Evolutionary conservation across 2,329 filamentous ascomycete genomes (phyloP).

Genomic region (Fusarium anguioides): DNA sequence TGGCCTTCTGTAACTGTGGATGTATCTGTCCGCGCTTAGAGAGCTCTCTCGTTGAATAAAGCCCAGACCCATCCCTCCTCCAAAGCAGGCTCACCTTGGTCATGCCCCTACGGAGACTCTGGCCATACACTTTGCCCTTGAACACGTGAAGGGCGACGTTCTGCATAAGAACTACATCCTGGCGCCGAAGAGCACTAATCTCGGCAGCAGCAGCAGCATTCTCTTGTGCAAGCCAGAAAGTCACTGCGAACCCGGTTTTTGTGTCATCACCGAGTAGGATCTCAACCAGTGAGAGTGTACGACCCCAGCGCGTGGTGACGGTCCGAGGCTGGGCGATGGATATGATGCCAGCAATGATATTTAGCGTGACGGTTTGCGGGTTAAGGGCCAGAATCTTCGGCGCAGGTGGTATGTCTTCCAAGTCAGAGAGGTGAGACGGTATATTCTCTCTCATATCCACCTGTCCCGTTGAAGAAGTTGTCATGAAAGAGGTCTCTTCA

Average conservation of each 20-base stretch:
- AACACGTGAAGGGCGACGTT: constrained; percentile 85
- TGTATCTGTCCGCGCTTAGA: constrained; percentile 48
- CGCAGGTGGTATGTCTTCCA: constrained; percentile 77
- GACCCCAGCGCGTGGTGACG: constrained; percentile 74
- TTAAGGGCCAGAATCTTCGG: constrained; percentile 72
- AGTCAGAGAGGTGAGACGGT: constrained; percentile 58
- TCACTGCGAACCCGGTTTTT: constrained; percentile 80
- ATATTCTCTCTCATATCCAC: constrained; percentile 37
- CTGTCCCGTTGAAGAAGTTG: constrained; percentile 49
- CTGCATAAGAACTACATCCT: constrained; percentile 82
- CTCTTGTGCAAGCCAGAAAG: constrained; percentile 77
- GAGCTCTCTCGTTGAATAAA: constrained; percentile 66
- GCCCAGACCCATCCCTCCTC: constrained; percentile 62
- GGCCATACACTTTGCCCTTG: constrained; percentile 81
- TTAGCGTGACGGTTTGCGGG: constrained; percentile 85
- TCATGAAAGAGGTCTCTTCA: constrained; percentile 53
- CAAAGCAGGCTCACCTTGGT: constrained; percentile 76
- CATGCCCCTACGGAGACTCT: constrained; percentile 78
- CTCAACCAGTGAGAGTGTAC: constrained; percentile 75
- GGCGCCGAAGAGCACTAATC: constrained; percentile 65
- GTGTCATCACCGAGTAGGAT: constrained; percentile 88
- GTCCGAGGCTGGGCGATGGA: constrained; percentile 74
- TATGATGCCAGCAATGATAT: constrained; percentile 83
- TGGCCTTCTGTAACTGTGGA: constrained; percentile 71
- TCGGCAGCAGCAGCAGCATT: constrained; percentile 46